phyloP scores from a whole-genome alignment of 2,329 filamentous ascomycete species.

The Dothideomycetes sp. region DNA sequence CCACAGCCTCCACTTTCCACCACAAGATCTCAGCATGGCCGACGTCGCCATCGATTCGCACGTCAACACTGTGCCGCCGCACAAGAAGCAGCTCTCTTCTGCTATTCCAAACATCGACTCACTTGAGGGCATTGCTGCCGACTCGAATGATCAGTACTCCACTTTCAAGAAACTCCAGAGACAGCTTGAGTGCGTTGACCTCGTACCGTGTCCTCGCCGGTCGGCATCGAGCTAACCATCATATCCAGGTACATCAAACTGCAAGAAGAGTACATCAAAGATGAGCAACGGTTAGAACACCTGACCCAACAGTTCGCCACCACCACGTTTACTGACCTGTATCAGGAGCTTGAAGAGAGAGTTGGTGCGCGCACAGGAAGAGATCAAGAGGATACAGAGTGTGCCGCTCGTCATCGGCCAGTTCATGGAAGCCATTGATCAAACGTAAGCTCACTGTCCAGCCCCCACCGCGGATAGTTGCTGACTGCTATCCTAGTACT shows the following conservation, averaged over 20 bases:
- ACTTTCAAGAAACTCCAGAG: constrained; percentile 93
- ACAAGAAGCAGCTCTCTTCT: constrained; percentile 67
- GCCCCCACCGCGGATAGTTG: neutral
- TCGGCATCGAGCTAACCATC: neutral
- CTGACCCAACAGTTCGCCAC: neutral
- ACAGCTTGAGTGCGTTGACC: constrained; percentile 66
- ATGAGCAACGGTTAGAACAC: constrained; percentile 63
- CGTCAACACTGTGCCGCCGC: constrained; percentile 61
- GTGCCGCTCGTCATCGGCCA: constrained; percentile 96
- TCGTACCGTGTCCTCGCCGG: neutral
- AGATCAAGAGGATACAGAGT: constrained; percentile 99
- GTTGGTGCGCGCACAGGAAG: constrained; percentile 92
- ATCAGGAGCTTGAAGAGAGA: constrained; percentile 82
- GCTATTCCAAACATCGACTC: constrained; percentile 84
- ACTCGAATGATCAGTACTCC: constrained; percentile 86
- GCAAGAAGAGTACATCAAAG: constrained; percentile 99
- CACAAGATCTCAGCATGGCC: constrained; percentile 52
- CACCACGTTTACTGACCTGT: neutral
- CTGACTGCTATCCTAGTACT: constrained; percentile 51
- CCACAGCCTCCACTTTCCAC: neutral
- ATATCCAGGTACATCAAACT: constrained; percentile 58
- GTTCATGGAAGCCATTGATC: constrained; percentile 99
- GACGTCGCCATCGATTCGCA: constrained; percentile 80
- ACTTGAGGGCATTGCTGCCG: constrained; percentile 71
- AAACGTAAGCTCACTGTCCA: constrained; percentile 59